phyloP scores from a whole-genome alignment of 2,329 filamentous ascomycete genomes.

The Penicillium sp. region DNA sequence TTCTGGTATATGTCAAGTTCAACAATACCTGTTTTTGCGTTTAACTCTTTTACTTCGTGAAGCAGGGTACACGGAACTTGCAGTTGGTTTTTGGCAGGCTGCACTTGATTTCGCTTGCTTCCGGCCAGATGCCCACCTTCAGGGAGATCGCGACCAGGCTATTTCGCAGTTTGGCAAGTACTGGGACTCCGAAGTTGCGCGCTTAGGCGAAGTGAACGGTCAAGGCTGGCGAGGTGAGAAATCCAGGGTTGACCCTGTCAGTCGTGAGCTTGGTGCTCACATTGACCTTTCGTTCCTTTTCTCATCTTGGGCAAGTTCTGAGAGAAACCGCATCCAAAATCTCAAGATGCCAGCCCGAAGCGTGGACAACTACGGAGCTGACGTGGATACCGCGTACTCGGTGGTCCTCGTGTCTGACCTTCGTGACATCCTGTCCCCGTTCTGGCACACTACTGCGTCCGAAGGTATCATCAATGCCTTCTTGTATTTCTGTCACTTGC shows the following conservation, averaged over 20 bases:
- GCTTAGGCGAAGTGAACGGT: conserved; percentile 74
- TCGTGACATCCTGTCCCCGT: conserved; percentile 58
- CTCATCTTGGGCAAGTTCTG: conserved; percentile 55
- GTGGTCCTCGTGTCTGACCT: conserved; percentile 81
- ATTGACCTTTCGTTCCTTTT: conserved; percentile 41
- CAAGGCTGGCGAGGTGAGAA: conserved; percentile 64
- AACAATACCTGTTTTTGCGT: conserved; percentile 73
- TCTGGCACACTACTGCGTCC: conserved; percentile 38
- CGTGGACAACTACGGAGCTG: conserved; percentile 65
- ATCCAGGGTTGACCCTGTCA: conserved; percentile 40
- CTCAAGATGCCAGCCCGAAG: conserved; percentile 70
- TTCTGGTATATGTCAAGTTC: conserved; percentile 42
- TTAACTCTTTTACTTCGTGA: conserved; percentile 75
- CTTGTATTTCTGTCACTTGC: conserved; percentile 68
- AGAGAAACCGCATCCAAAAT: conserved; percentile 54
- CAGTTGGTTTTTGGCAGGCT: conserved; percentile 81
- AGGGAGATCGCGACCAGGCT: conserved; percentile 13
- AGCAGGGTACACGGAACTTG: conserved; percentile 76
- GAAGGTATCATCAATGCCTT: conserved; percentile 69
- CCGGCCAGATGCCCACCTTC: conserved; percentile 49
- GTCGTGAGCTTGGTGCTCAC: conserved; percentile 27
- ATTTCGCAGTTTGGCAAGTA: conserved; percentile 66
- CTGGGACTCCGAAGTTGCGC: conserved; percentile 82
- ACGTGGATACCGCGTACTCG: conserved; percentile 79
- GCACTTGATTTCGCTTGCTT: conserved; percentile 73